These are phyloP conservation scores for Microcyclospora pomicola DNA, from an alignment of 2,329 filamentous ascomycete genomes.

Conservation along the genomic window DNA sequence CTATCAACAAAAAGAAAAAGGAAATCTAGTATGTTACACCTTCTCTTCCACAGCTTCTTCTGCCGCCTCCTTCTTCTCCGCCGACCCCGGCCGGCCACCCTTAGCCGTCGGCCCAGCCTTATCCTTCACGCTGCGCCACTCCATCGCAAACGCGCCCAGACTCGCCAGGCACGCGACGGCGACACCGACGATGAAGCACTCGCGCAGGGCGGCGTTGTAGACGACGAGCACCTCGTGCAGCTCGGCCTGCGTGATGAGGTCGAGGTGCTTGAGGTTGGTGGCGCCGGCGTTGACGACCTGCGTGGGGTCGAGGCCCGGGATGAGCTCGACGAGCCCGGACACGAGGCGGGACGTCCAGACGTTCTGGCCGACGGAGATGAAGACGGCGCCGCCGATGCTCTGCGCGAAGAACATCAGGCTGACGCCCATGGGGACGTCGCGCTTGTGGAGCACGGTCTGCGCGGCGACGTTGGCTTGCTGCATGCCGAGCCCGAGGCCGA, in stretches of 20 bases:
- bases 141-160: constrained; percentile 14
- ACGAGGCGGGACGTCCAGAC: constrained; percentile 10
- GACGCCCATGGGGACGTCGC: constrained; percentile 27
- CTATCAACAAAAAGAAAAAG: too few species aligned
- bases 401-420: constrained; percentile 31
- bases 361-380: constrained; percentile 28
- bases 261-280: constrained; percentile 12
- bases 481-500: constrained; percentile 30
- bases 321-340: constrained; percentile 1
- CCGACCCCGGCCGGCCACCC: too few species aligned
- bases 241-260: constrained; percentile 11
- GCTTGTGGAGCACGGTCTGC: constrained; percentile 23
- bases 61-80: not conserved
- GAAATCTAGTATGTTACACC: not conserved
- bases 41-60: not conserved
- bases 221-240: constrained; percentile 9
- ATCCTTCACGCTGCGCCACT: constrained; percentile 15
- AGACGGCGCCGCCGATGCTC: constrained; percentile 30
- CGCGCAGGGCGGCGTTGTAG: constrained; percentile 17
- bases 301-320: constrained; percentile 7
- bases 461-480: constrained; percentile 29
- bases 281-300: constrained; percentile 17
- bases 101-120: constrained; percentile 1
- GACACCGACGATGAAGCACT: constrained; percentile 16
- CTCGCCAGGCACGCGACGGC: constrained; percentile 8